Percentiles rank a stretch among this genome's conserved stretches.
Evolutionary conservation across 192 early-diverging fungal genomes (phyloP).

Genomic region (Coemansia sp.): DNA sequence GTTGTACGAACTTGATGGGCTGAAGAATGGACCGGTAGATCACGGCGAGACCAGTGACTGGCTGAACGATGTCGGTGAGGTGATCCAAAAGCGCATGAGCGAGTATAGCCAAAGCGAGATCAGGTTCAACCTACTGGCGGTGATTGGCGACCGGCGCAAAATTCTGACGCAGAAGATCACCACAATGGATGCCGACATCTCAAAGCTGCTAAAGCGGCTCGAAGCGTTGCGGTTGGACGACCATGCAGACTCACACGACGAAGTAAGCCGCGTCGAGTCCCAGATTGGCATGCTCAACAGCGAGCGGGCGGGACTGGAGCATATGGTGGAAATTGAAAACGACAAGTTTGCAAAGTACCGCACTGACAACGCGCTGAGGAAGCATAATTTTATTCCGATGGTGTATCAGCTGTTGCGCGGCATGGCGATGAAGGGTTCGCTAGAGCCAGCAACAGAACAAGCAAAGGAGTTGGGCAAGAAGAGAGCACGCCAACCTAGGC

Average conservation of each 20-base stretch:
- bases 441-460: constrained; percentile 54
- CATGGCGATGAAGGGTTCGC: constrained; percentile 58
- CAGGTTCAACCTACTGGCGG: constrained; percentile 78
- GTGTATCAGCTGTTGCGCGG: constrained; percentile 65
- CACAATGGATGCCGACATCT: constrained; percentile 54
- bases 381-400: constrained; percentile 78
- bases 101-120: constrained; percentile 63
- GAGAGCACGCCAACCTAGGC: constrained; percentile 1
- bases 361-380: constrained; percentile 67
- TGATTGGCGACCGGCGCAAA: constrained; percentile 66
- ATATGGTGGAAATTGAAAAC: constrained; percentile 61
- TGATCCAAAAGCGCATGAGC: constrained; percentile 70
- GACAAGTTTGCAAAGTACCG: constrained; percentile 61
- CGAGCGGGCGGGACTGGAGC: constrained; percentile 55
- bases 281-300: constrained; percentile 48
- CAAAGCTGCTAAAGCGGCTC: constrained; percentile 18
- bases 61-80: constrained; percentile 61
- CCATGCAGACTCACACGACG: constrained; percentile 39
- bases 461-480: constrained; percentile 34
- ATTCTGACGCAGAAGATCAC: constrained; percentile 55
- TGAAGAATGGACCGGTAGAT: constrained; percentile 67
- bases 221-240: constrained; percentile 40
- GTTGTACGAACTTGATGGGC: constrained; percentile 78
- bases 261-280: constrained; percentile 21
- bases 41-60: constrained; percentile 68